phyloP scores from a whole-genome alignment of 2,329 filamentous ascomycete genomes.

The Pseudogymnoascus sp. region DNA sequence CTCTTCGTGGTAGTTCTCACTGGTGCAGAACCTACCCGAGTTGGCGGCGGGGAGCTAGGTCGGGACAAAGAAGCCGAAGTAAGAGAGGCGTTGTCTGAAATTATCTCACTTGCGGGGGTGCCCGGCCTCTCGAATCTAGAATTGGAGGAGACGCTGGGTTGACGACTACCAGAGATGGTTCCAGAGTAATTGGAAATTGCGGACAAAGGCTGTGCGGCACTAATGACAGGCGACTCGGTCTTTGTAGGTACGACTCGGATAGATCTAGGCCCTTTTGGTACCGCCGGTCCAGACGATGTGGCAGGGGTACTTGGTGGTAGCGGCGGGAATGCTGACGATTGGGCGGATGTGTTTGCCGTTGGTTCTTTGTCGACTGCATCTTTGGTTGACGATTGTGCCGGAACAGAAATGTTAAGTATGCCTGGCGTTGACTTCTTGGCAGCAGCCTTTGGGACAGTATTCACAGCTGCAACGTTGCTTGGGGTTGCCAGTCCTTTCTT shows the following conservation, averaged over 20 bases:
- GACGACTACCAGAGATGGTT: conserved; percentile 38
- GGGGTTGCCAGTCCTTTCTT: conserved; percentile 12
- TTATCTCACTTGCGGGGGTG: conserved; percentile 64
- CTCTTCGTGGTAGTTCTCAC: conserved; percentile 67
- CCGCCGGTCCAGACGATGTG: conserved; percentile 41
- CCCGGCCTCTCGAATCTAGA: conserved; percentile 49
- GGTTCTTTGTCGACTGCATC: conserved; percentile 15
- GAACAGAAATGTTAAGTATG: conserved; percentile 43
- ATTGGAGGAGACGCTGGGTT: conserved; percentile 43
- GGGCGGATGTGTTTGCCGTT: conserved; percentile 16
- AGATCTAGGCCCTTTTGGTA: conserved; percentile 52
- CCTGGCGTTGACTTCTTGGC: conserved; percentile 26
- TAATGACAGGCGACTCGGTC: conserved; percentile 43
- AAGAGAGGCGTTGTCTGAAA: conserved; percentile 71
- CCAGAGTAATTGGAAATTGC: conserved; percentile 31
- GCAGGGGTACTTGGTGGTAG: conserved; percentile 41
- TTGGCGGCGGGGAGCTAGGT: conserved; percentile 62
- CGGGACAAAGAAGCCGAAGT: conserved; percentile 66
- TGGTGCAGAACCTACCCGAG: conserved; percentile 60
- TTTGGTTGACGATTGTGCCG: conserved; percentile 32
- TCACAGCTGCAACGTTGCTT: conserved; percentile 12
- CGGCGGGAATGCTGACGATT: conserved; percentile 42
- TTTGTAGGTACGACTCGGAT: conserved; percentile 64
- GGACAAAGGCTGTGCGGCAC: conserved; percentile 26
- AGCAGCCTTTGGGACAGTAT: conserved; percentile 2